Evolutionary conservation across 2,329 filamentous ascomycete species (phyloP), one percentile per base, ranked within the genome.

Genomic region (Aspergillus fructus): DNA sequence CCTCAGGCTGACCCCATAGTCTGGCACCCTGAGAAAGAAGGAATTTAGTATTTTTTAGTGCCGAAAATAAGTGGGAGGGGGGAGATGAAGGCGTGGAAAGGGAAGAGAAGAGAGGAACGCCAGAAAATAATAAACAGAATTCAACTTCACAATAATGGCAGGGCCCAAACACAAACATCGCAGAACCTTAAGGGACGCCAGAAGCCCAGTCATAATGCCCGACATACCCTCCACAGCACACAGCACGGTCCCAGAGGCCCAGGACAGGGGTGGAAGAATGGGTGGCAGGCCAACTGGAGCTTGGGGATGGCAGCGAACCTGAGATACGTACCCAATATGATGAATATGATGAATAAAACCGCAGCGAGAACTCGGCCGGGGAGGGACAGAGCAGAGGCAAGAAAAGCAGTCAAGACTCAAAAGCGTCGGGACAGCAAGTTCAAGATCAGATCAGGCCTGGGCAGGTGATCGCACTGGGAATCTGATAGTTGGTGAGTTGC

Each of bases 61-160:
- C 21, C 43, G 41, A 53, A 57, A 53, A 53, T 27, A 49, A 40
- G 23, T 19, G 33, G 30, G 43, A 48, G 52, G 21, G 45, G 45
- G 30, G 40, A 53, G 39, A 30, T 21, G 41, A 46, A 47, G 27
- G 45, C 24, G 53, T n/a, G 33, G 37, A 41, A 45, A 48, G 27
- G 49, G 33, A n/a, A 15, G 34, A 37, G 4, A 37, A n/a, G 34
- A 37, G 27, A 30, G 27, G 27, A 30, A 30, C 27, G 27, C 27
- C 27, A 37, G 34, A 3, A 37, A n/a, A 37, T 37, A 37, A 37
- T 37, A 30, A 30, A 30, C 27, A 30, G 27, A 30, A 30, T 30
- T 30, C 27, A 11, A 30, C 27, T 30, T 11, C 9, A 9, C 34
- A 37, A 37, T n/a, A 37, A 37, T n/a, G 15, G 34, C 34, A 37